Evolutionary conservation across 2,329 filamentous ascomycete species (phyloP), one percentile per base, ranked within the genome.

Genomic region (Fusarium chuoi): DNA sequence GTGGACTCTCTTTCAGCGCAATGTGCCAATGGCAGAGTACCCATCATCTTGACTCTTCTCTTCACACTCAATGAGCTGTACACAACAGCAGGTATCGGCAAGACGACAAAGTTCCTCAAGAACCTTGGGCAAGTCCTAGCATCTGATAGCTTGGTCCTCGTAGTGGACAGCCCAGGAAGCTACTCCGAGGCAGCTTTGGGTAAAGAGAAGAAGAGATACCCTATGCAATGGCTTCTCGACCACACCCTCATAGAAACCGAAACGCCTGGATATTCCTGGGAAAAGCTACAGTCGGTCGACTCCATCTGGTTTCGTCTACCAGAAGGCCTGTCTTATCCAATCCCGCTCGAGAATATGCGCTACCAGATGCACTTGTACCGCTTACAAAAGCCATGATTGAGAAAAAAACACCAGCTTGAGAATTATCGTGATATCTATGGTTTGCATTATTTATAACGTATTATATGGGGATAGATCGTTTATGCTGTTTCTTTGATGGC

Each of bases 31-130:
- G 79, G 80, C 12, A 45, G 68, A 22, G 46, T 79, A 2, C 84
- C 88, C 15, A 75, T 87, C 7, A 83, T 98, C 2, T 85, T 97
- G 20, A 98, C 95, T 0, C 84, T 98, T 18, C 90, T 98, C 83
- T 99, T 98, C 86, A 98, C 96, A 0, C 88, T 98, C 52, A 98
- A 98, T 81, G 96, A 99, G 83, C 90, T 99, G 0, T 98, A 98
- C 85, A 92, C 93, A 0, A 86, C 89, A 0, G 94, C 92, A 3
- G 89, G 95, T 30, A 85, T 91, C 54, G 86, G 91, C 6, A 90
- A 91, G 75, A 94, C 96, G 0, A 97, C 96, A 1, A 85, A 86
- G 7, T 92, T 98, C 73, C 86, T 99, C 1, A 87, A 94, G 8
- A 85, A 85, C 2, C 84, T 98, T 24, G 94, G 93, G 1, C 84